Evolutionary conservation across 2,329 filamentous ascomycete species (phyloP).

Genomic region (Fusarium buxicola): DNA sequence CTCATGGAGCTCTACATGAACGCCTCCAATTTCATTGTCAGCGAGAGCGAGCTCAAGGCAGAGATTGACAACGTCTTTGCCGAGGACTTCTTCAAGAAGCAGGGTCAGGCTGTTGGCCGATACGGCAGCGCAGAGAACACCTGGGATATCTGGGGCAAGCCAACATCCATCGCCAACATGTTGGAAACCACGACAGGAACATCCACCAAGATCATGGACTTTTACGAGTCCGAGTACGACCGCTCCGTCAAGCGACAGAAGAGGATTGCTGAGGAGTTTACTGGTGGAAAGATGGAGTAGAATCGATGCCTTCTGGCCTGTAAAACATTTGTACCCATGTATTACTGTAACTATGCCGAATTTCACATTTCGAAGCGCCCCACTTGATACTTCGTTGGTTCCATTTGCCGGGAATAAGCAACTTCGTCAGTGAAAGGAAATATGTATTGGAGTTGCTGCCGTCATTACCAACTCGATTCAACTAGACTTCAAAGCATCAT

Average conservation of each 20-base stretch:
- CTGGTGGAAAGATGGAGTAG: conserved; percentile 67
- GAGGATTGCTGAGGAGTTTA: conserved; percentile 68
- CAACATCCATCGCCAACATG: conserved; percentile 59
- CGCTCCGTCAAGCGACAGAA: conserved; percentile 65
- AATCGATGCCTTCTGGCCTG: conserved; percentile 25
- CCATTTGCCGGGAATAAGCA: background rate
- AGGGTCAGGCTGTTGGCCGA: conserved; percentile 47
- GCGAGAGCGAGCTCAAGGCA: conserved; percentile 78
- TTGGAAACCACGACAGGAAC: conserved; percentile 52
- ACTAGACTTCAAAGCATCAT: conserved; percentile 7
- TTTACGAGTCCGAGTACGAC: conserved; percentile 54
- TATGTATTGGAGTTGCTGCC: background rate
- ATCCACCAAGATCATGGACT: conserved; percentile 53
- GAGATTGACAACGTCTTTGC: conserved; percentile 83
- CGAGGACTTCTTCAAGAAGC: conserved; percentile 64
- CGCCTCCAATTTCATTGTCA: conserved; percentile 87
- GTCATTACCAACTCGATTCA: conserved; percentile 7
- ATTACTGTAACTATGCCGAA: conserved; percentile 38
- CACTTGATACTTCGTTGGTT: background rate
- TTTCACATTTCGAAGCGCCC: conserved; percentile 25
- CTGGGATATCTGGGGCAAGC: conserved; percentile 63
- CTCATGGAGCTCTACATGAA: conserved; percentile 92
- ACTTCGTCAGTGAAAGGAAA: background rate
- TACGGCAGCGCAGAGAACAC: conserved; percentile 59
- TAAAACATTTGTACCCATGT: conserved; percentile 46